Percentiles rank a stretch among this genome's conserved stretches.
phyloP scores from a whole-genome alignment of 108 stramenopile genomes.

The Cyclotella atomus region DNA sequence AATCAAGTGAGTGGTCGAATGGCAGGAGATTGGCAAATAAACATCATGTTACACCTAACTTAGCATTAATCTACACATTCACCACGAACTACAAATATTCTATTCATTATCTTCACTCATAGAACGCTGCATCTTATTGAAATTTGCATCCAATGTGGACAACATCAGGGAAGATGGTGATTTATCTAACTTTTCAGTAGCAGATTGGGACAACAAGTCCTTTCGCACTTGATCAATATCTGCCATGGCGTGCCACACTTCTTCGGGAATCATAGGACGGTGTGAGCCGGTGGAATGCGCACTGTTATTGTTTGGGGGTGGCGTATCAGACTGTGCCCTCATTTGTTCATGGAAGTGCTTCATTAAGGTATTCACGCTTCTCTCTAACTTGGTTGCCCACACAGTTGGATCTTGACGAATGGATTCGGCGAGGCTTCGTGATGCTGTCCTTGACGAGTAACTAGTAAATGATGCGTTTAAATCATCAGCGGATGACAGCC shows the following conservation, averaged over 20 bases:
- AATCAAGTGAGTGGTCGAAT: too few species aligned
- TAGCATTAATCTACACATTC: too few species aligned
- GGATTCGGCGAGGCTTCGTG: constrained; percentile 4
- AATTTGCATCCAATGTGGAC: too few species aligned
- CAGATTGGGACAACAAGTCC: constrained; percentile 50
- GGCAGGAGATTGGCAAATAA: too few species aligned
- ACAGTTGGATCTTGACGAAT: constrained; percentile 20
- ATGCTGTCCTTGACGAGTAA: constrained; percentile 3
- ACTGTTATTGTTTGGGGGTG: background rate
- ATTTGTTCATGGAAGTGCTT: constrained; percentile 35
- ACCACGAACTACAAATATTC: too few species aligned
- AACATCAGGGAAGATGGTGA: too few species aligned
- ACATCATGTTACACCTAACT: too few species aligned
- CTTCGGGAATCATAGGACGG: constrained; percentile 36
- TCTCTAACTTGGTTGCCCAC: constrained; percentile 36
- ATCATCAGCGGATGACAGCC: background rate
- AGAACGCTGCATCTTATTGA: too few species aligned
- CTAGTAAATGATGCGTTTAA: background rate
- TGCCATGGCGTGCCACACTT: constrained; percentile 74
- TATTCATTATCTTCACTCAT: too few species aligned
- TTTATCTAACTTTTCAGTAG: constrained; percentile 15
- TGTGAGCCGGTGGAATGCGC: background rate
- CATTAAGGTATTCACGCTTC: constrained; percentile 39
- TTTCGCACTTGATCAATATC: constrained; percentile 67
- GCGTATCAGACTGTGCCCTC: background rate